Percentiles rank a stretch among this genome's conserved stretches.
These are phyloP conservation scores for Ceratocystis cubensis DNA, from an alignment of 2,329 filamentous ascomycete species.

Conservation along the genomic window DNA sequence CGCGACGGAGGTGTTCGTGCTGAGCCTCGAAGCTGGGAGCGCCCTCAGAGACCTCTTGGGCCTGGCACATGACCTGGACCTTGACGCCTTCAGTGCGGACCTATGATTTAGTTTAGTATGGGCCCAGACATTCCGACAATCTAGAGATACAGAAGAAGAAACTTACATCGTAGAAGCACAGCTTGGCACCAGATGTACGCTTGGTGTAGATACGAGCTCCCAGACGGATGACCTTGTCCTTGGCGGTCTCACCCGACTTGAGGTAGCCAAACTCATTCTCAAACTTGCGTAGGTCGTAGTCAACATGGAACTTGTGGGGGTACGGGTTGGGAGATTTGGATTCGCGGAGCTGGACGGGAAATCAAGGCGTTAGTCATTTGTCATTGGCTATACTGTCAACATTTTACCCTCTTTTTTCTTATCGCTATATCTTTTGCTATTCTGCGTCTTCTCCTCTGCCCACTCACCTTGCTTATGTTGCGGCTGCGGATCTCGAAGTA, in stretches of 20 bases:
- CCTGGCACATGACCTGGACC: slow-evolving; percentile 86
- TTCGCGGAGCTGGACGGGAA: slow-evolving; percentile 41
- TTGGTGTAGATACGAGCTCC: slow-evolving; percentile 84
- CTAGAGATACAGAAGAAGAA: neutral
- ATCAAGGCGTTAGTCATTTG: neutral
- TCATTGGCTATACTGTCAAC: neutral
- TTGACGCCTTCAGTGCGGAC: slow-evolving; percentile 50
- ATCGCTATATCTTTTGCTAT: neutral
- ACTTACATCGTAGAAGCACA: slow-evolving; percentile 70
- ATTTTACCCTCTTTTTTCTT: neutral
- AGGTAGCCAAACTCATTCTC: slow-evolving; percentile 63
- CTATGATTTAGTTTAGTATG: slow-evolving; percentile 5
- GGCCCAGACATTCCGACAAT: neutral
- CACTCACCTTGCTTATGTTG: slow-evolving; percentile 50
- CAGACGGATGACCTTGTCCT: slow-evolving; percentile 62
- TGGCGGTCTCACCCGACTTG: slow-evolving; percentile 74
- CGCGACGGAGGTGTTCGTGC: slow-evolving; percentile 77
- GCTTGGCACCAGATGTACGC: slow-evolving; percentile 67
- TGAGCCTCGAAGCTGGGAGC: slow-evolving; percentile 65
- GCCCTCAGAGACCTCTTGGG: slow-evolving; percentile 59
- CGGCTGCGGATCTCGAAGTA: slow-evolving; percentile 95
- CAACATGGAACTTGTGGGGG: slow-evolving; percentile 83
- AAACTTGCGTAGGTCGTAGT: slow-evolving; percentile 71
- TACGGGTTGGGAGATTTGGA: slow-evolving; percentile 70
- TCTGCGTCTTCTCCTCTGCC: neutral